Base-by-base conservation (phyloP, 2,329 filamentous ascomycete genomes). In the Diaporthe ampelina region DNA sequence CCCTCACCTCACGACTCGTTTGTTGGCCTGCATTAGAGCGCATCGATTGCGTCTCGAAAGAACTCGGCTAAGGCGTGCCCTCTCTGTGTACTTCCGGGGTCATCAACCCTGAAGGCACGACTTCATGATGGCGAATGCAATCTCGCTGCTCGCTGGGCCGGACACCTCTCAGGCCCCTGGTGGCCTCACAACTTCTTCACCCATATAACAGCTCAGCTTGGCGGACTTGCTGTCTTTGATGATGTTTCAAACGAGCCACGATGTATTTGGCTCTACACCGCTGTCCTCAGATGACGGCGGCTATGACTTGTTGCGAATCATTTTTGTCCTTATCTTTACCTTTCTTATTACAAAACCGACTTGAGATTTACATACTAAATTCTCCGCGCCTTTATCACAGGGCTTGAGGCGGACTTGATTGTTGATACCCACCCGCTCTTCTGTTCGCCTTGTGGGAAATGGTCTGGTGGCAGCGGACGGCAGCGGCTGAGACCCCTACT, bases 351-450 rank as follows among this genome's bases (percentile, higher is more conserved):
- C 32, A 68, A 52, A 68, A 68, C 52, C 48, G 54, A 50, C 45
- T 68, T 68, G 48, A 68, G 63, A 68, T 54, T 68, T 67, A 54
- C 48, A 52, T 40, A 68, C 45, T 24, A 54, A 68, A 68, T 15
- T 3, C 8, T 11, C 63, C 63, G 63, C 63, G 48, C 26, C 63
- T 35, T 68, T 68, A 40, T 32, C 54, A 68, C 5, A 54, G 32
- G 63, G 29, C 45, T 40, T 68, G 63, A 68, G 63, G 63, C 48
- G 45, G 63, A 40, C n/a, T 40, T 37, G 43, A 52, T 26, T 68
- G 63, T 68, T 68, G 63, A 68, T 68, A 68, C 63, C 63, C 63
- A 68, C 63, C 63, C 63, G 15, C n/a, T 52, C 63, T 68, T 68
- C 63, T 68, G 63, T 73, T 73, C 72, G 70, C 65, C n/a, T 35